Base-by-base conservation (phyloP, 2,329 filamentous ascomycete genomes). In the Fusarium albidum region DNA sequence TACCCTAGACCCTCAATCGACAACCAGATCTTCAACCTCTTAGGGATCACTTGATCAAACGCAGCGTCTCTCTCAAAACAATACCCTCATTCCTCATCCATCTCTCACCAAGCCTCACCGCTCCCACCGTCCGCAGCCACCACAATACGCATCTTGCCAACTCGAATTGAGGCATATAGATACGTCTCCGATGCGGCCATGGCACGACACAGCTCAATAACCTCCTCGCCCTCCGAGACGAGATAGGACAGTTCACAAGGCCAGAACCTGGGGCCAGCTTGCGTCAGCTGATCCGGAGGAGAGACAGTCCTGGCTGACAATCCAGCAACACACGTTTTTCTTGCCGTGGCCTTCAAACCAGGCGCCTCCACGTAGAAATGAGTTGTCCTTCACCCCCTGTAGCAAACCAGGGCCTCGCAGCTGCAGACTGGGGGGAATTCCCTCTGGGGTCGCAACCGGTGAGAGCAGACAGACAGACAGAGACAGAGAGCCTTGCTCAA, bases 301-400 rank as follows among this genome's bases (percentile, higher is more conserved):
- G 31, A 25, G 10, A 33, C 14, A 18, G 17, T 34, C 43, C 15
- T 13, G 21, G 40, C 18, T 27, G 26, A n/a, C n/a, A n/a, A n/a
- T 32, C n/a, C 18, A 34, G 29, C 6, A 26, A 37, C 26, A 21
- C 29, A 39, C n/a, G n/a, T n/a, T 33, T 44, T 41, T 28, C 27
- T 44, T 41, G 32, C 27, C 33, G 35, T 43, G 21, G 34, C 28
- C 41, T 49, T 51, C 53, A 54, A 52, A 59, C 53, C 54, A 55
- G 46, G 31, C 43, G 40, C 46, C 29, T 57, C 56, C 62, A 66
- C 50, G 56, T 57, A 35, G 29, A 34, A 33, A 15, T 59, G 55
- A 50, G 49, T 54, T 55, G 44, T 55, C 28, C 33, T 21, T 13
- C 9, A 49, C 25, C 34, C 15, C 15, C 38, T 34, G 48, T 26